These are phyloP conservation scores for Benincasa hispida DNA, from an alignment of 306 rosid genomes.

Conservation along the genomic window DNA sequence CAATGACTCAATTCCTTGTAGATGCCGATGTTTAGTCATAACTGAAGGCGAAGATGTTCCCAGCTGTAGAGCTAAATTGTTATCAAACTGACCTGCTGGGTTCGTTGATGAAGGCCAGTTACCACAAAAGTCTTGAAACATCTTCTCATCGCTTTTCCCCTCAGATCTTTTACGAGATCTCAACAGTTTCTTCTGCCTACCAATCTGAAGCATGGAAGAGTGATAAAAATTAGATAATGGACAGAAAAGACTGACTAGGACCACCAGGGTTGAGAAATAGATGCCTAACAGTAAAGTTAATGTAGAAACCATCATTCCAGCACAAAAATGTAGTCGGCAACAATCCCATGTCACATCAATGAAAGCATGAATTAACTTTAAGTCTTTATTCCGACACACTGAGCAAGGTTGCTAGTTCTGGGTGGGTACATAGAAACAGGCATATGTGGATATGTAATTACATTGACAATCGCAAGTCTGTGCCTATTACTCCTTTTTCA, in stretches of 20 bases:
- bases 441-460: neutral
- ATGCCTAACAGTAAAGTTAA: neutral
- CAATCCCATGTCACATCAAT: neutral
- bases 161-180: conserved; percentile 33
- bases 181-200: conserved; percentile 28
- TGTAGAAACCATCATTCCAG: neutral
- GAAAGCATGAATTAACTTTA: neutral
- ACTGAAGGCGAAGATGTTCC: conserved; percentile 40
- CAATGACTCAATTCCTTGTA: conserved; percentile 37
- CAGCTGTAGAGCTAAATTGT: conserved; percentile 29
- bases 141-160: conserved; percentile 30
- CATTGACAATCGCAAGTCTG: neutral
- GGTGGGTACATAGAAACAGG: neutral
- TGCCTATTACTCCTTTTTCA: neutral
- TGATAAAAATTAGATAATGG: neutral
- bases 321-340: neutral
- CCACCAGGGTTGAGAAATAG: neutral
- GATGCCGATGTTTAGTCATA: conserved; percentile 32
- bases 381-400: neutral
- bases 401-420: neutral
- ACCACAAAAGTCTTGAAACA: conserved; percentile 33
- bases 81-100: conserved; percentile 38
- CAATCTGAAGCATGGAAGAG: conserved; percentile 31
- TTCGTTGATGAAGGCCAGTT: conserved; percentile 43
- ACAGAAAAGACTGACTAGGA: neutral